A percentile compares a stretch with the other conserved stretches of the same genome.
These are phyloP conservation scores for Hortaea sp. DNA, from an alignment of 2,329 filamentous ascomycete species.

Conservation along the genomic window DNA sequence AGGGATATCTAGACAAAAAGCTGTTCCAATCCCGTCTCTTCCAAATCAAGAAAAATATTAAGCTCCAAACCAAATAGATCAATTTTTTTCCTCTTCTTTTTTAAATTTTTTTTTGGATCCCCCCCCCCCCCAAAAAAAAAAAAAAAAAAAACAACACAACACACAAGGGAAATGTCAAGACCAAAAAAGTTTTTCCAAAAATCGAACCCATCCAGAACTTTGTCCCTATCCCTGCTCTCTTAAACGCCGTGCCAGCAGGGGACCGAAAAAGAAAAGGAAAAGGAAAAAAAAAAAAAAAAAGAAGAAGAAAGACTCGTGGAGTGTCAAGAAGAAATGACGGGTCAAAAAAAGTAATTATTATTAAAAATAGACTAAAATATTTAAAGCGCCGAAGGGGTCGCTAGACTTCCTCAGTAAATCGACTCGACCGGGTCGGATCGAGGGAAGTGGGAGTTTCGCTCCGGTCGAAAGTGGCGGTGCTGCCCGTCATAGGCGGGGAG, in stretches of 20 bases:
- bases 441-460: conserved; percentile 14
- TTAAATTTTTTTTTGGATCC: no score
- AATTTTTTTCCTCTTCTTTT: no score
- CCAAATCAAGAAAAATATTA: no score
- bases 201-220: no score
- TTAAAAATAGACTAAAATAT: not conserved
- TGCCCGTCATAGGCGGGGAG: conserved; percentile 6
- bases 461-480: conserved; percentile 8
- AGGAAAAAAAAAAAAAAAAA: not conserved
- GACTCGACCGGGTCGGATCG: conserved; percentile 14
- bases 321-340: not conserved
- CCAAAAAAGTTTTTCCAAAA: no score
- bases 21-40: no score
- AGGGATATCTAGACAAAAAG: no score
- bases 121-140: no score
- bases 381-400: not conserved
- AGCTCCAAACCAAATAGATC: no score
- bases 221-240: no score
- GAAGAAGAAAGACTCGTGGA: not conserved
- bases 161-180: no score
- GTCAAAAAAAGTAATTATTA: not conserved
- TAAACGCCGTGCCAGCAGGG: not conserved
- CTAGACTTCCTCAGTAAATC: conserved; percentile 20
- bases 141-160: no score
- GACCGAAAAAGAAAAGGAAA: not conserved